phyloP scores from a whole-genome alignment of 768 basidiomycete genomes.

The Suillus decipiens region DNA sequence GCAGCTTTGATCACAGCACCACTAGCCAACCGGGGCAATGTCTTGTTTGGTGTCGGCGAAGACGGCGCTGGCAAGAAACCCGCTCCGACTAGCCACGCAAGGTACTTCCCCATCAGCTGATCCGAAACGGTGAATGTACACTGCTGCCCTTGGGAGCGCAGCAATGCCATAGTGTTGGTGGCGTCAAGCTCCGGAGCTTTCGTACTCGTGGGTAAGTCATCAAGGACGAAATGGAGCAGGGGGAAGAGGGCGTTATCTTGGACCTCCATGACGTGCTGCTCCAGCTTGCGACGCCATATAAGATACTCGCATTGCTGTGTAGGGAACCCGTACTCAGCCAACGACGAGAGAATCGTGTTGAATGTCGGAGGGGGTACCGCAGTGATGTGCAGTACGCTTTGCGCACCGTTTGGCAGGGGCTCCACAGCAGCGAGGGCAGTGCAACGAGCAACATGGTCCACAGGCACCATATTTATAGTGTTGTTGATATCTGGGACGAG shows the following conservation, averaged over 20 bases:
- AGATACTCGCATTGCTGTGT: conserved; percentile 85
- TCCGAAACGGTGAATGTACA: conserved; percentile 67
- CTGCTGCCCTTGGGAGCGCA: conserved; percentile 42
- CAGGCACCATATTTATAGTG: conserved; percentile 97
- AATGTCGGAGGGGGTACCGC: conserved; percentile 87
- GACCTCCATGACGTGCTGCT: conserved; percentile 91
- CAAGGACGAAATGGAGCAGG: conserved; percentile 93
- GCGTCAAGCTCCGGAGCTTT: conserved; percentile 92
- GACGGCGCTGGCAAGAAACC: conserved; percentile 73
- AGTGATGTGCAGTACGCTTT: conserved; percentile 80
- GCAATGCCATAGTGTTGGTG: conserved; percentile 70
- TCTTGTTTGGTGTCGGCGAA: conserved; percentile 37
- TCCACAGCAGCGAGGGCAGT: conserved; percentile 71
- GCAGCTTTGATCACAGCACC: conserved; percentile 56
- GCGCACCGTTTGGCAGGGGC: conserved; percentile 46
- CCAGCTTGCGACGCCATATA: conserved; percentile 87
- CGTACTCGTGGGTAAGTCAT: conserved; percentile 95
- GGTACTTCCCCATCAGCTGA: conserved; percentile 78
- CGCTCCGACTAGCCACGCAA: conserved; percentile 89
- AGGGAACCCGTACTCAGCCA: conserved; percentile 78
- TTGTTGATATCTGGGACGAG: conserved; percentile 97
- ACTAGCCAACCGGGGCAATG: conserved; percentile 48
- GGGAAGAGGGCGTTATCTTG: conserved; percentile 99
- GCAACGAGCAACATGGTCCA: conserved; percentile 91
- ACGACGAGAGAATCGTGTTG: conserved; percentile 78